Conservation (phyloP, 805 yeast species). For the Kluyveromyces lactis region DNA sequence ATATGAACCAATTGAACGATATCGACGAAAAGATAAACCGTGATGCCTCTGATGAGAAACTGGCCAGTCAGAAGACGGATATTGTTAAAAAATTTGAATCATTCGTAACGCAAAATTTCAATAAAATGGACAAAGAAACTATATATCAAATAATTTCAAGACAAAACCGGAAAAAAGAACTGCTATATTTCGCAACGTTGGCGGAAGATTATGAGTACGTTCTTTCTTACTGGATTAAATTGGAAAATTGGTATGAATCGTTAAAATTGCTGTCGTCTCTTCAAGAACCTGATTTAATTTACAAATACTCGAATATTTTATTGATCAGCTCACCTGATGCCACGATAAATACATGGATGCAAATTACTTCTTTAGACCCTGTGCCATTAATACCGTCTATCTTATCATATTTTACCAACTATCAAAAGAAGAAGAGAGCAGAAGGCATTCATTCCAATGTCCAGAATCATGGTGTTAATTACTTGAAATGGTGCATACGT, state of each 20-base stretch:
- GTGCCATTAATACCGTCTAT: constrained; percentile 68
- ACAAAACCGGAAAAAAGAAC: constrained; percentile 55
- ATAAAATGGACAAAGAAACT: constrained; percentile 53
- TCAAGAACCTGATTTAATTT: constrained; percentile 42
- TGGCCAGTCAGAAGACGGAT: constrained; percentile 19
- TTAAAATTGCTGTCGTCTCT: constrained; percentile 46
- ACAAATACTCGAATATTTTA: constrained; percentile 61
- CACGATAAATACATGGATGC: constrained; percentile 76
- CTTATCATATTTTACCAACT: constrained; percentile 52
- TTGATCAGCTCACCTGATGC: constrained; percentile 57
- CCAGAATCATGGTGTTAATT: constrained; percentile 59
- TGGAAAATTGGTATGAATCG: constrained; percentile 68
- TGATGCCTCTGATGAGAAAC: constrained; percentile 17
- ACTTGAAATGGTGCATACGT: constrained; percentile 47
- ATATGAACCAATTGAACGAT: constrained; percentile 27
- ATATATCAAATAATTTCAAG: constrained; percentile 62
- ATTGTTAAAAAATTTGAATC: constrained; percentile 31
- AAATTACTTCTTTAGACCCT: constrained; percentile 42
- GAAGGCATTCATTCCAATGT: constrained; percentile 7
- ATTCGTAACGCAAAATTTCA: constrained; percentile 44
- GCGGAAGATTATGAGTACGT: constrained; percentile 64
- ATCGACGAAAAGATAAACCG: constrained; percentile 27
- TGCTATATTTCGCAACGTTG: constrained; percentile 59
- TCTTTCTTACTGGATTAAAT: constrained; percentile 56
- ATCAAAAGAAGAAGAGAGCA: constrained; percentile 11